Conservation (phyloP, 2,329 filamentous ascomycete species). For the Sporothrix inflata region DNA sequence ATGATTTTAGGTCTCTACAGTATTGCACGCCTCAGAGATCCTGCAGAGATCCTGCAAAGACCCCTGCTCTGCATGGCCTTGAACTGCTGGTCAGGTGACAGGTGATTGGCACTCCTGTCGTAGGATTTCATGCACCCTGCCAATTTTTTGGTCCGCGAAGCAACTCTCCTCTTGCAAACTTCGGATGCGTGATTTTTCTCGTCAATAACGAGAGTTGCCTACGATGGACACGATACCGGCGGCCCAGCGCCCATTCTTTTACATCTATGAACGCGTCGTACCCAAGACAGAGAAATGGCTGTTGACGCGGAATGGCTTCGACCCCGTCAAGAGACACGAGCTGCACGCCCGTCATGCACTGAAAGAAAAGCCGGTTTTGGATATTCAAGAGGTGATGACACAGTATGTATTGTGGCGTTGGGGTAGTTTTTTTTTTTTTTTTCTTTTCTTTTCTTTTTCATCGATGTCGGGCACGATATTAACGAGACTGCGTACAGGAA, state of each 20-base stretch:
- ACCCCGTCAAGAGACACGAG: background rate
- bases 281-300: constrained; percentile 15
- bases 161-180: background rate
- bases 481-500: background rate
- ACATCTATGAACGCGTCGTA: background rate
- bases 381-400: background rate
- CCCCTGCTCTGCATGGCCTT: background rate
- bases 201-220: background rate
- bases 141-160: background rate
- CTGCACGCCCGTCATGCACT: background rate
- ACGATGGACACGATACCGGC: background rate
- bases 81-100: background rate
- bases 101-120: background rate
- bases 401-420: background rate
- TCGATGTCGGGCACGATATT: background rate
- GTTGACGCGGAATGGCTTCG: background rate
- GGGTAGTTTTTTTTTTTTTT: background rate
- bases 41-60: background rate
- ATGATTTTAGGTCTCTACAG: background rate
- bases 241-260: background rate
- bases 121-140: no score
- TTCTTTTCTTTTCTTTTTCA: no score
- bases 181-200: background rate
- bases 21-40: background rate
- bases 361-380: background rate